Conservation (phyloP, 108 stramenopile genomes). For the Halocafeteria seosinensis region DNA sequence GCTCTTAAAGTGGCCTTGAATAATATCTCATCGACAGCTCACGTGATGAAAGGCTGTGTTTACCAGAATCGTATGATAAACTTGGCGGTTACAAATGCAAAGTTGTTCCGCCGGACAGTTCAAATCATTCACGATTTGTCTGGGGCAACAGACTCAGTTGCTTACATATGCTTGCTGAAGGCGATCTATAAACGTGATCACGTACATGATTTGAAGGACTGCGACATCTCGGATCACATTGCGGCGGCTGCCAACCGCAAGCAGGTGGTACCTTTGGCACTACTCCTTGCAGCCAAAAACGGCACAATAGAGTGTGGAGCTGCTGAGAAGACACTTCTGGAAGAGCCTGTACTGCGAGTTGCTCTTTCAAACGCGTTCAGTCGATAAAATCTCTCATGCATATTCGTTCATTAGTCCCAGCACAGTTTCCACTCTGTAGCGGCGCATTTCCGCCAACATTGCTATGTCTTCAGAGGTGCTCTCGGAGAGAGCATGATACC, state of each 20-base stretch:
- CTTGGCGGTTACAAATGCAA: not conserved
- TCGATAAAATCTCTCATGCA: no score
- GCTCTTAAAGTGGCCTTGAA: conserved; percentile 2
- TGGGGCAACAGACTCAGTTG: no score
- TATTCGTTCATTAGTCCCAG: no score
- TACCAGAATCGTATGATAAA: not conserved
- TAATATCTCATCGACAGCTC: not conserved
- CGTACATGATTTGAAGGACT: not conserved
- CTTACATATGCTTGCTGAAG: not conserved
- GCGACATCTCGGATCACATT: not conserved
- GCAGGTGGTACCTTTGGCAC: not conserved
- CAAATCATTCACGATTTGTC: not conserved
- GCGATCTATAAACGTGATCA: not conserved
- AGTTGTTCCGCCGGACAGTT: not conserved
- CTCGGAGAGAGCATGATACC: no score
- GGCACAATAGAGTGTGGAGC: no score
- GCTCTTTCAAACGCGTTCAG: no score
- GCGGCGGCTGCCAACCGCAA: not conserved
- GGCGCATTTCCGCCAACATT: no score
- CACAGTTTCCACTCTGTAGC: no score
- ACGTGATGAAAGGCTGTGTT: not conserved
- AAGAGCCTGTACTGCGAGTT: no score
- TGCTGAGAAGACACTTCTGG: no score
- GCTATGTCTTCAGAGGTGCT: no score
- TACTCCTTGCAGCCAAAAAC: not conserved